phyloP scores from a whole-genome alignment of 768 basidiomycete genomes.

The Mycena venus region DNA sequence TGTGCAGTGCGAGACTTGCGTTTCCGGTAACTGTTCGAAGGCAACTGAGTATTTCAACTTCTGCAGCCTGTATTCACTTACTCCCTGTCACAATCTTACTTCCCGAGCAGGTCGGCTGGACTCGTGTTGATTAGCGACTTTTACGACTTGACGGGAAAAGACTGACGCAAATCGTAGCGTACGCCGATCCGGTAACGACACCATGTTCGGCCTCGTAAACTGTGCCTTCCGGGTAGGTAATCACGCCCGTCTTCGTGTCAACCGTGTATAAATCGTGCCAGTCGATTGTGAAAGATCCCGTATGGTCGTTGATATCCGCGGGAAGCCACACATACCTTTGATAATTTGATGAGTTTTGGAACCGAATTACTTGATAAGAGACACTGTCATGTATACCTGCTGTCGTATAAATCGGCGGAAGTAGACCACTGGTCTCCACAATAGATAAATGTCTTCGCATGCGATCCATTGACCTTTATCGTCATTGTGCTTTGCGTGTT shows the following conservation, averaged over 20 bases:
- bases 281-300: conserved; percentile 38
- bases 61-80: neutral
- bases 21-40: conserved; percentile 22
- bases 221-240: conserved; percentile 35
- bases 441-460: conserved; percentile 12
- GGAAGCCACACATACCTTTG: conserved; percentile 45
- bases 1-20: conserved; percentile 41
- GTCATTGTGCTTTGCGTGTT: conserved; percentile 41
- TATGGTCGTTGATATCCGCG: conserved; percentile 39
- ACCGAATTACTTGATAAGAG: neutral
- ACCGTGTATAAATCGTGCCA: conserved; percentile 42
- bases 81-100: conserved; percentile 38
- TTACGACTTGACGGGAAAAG: neutral
- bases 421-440: conserved; percentile 25
- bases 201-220: conserved; percentile 41
- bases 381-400: conserved; percentile 21
- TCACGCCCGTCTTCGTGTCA: conserved; percentile 37
- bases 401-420: conserved; percentile 11
- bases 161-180: conserved; percentile 41
- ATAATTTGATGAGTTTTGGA: neutral
- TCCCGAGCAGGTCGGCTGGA: conserved; percentile 40
- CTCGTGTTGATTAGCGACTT: neutral
- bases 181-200: conserved; percentile 33
- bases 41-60: neutral
- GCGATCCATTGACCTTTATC: conserved; percentile 20